These are phyloP conservation scores for Spatholobus suberectus DNA, from an alignment of 306 rosid species.

Conservation along the genomic window DNA sequence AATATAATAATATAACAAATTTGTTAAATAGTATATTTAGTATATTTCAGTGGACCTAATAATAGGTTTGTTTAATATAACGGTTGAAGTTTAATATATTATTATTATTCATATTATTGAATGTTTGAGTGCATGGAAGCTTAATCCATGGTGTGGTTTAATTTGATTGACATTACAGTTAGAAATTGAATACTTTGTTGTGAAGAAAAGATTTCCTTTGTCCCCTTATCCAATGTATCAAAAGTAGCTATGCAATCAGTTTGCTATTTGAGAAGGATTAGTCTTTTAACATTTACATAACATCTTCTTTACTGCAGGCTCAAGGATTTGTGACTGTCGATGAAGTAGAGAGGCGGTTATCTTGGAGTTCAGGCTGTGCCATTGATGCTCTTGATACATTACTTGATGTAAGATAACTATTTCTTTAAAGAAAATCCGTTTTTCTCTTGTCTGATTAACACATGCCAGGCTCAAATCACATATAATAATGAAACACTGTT, in stretches of 20 bases:
- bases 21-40: too few relatives aligned
- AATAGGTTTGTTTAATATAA: too few relatives aligned
- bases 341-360: conserved; percentile 82
- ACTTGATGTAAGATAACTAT: conserved; percentile 65
- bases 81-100: too few relatives aligned
- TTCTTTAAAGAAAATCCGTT: background rate
- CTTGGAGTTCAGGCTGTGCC: conserved; percentile 92
- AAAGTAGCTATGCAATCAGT: conserved; percentile 17
- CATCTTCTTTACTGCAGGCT: conserved; percentile 57
- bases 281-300: conserved; percentile 26
- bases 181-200: background rate
- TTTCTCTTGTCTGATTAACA: background rate
- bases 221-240: background rate
- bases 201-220: background rate
- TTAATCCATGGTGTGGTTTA: background rate
- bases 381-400: conserved; percentile 91
- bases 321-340: conserved; percentile 87
- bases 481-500: conserved; percentile 19
- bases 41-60: too few relatives aligned
- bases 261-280: background rate
- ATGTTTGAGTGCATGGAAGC: background rate
- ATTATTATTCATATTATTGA: too few relatives aligned
- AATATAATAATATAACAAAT: too few relatives aligned
- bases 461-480: conserved; percentile 22
- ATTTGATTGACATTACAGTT: background rate